Percentiles rank a stretch among this genome's conserved stretches.
These are phyloP conservation scores for Teratosphaeria viscida DNA, from an alignment of 2,329 filamentous ascomycete genomes.

Conservation along the genomic window DNA sequence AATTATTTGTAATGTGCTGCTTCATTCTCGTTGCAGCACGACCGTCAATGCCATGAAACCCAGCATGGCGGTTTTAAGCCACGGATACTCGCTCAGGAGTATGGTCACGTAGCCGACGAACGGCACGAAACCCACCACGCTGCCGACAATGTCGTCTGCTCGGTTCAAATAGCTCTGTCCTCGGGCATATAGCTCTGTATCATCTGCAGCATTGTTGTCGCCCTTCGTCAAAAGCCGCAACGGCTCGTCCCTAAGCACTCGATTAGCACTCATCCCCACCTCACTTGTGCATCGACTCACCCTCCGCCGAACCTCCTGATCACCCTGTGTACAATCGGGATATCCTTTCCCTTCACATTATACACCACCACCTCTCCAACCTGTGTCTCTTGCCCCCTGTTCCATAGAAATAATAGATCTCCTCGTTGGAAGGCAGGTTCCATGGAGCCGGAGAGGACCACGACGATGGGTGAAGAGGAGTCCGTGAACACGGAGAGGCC, in stretches of 20 bases:
- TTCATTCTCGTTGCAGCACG: conserved; percentile 75
- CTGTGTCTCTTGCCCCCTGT: conserved; percentile 52
- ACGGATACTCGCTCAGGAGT: conserved; percentile 86
- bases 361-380: conserved; percentile 67
- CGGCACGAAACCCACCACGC: conserved; percentile 81
- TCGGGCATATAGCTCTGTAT: conserved; percentile 78
- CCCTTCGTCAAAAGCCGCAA: conserved; percentile 82
- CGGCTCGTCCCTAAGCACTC: conserved; percentile 32
- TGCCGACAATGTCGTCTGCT: conserved; percentile 76
- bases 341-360: conserved; percentile 86
- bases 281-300: conserved; percentile 29
- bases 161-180: conserved; percentile 81
- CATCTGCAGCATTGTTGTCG: conserved; percentile 90
- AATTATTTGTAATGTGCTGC: background rate
- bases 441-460: conserved; percentile 77
- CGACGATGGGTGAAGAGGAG: conserved; percentile 57
- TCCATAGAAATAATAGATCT: conserved; percentile 68
- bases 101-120: conserved; percentile 98
- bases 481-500: conserved; percentile 70
- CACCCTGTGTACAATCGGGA: conserved; percentile 91
- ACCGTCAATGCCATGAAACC: conserved; percentile 92
- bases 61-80: conserved; percentile 91
- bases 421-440: conserved; percentile 73
- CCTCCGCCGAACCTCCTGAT: conserved; percentile 58
- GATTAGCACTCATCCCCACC: background rate